Conservation (phyloP, 2,329 filamentous ascomycete genomes). For the Pyricularia sp. region DNA sequence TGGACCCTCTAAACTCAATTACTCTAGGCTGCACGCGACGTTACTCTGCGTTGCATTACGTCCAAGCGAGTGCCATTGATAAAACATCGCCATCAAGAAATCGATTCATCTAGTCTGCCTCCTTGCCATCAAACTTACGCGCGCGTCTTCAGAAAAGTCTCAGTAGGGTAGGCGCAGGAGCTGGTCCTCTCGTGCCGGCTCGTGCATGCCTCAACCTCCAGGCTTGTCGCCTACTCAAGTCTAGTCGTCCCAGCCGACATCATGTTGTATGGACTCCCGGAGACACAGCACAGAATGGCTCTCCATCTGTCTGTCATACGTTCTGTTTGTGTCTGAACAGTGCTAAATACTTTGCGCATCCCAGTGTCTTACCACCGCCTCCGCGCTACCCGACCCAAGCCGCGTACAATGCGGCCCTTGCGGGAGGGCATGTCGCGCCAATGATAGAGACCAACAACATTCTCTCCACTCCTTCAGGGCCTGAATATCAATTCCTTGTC, state of each 20-base stretch:
- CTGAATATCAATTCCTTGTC: slow-evolving; percentile 83
- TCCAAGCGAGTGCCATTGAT: not conserved
- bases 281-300: not conserved
- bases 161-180: not conserved
- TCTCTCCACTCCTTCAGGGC: slow-evolving; percentile 67
- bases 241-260: not conserved
- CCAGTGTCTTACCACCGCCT: slow-evolving; percentile 75
- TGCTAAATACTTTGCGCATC: not conserved
- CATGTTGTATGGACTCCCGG: not conserved
- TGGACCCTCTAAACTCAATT: not conserved
- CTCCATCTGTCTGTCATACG: not conserved
- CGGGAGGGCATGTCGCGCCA: slow-evolving; percentile 57
- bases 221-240: not conserved
- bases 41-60: not conserved
- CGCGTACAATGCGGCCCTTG: slow-evolving; percentile 63
- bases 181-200: not conserved
- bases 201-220: not conserved
- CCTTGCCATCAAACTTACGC: not conserved
- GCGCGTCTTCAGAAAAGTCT: not conserved
- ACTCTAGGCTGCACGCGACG: not conserved
- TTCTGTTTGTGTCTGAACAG: not conserved
- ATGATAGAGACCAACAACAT: slow-evolving; percentile 94
- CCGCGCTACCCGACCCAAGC: slow-evolving; percentile 70
- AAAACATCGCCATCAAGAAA: not conserved
- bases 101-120: not conserved